Evolutionary conservation across 352 stramenopile species (phyloP).

Genomic region (Phytophthora cryptogea): DNA sequence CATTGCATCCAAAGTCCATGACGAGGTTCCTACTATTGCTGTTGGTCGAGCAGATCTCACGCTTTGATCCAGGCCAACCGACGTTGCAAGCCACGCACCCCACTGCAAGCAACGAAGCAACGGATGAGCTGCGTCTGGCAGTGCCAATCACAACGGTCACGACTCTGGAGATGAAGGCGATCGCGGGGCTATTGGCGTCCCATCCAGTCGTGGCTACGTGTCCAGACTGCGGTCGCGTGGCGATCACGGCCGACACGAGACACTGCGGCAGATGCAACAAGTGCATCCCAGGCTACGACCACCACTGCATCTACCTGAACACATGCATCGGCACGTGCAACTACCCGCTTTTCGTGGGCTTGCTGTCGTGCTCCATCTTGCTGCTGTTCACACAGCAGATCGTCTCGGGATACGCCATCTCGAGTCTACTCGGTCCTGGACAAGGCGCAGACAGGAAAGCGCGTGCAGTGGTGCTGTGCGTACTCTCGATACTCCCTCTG

Average conservation of each 20-base stretch:
- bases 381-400: constrained; percentile 59
- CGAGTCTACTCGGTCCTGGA: constrained; percentile 14
- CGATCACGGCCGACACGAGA: constrained; percentile 38
- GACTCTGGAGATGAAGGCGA: background rate
- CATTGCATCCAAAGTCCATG: background rate
- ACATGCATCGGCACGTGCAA: constrained; percentile 91
- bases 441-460: constrained; percentile 6
- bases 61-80: constrained; percentile 42
- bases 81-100: constrained; percentile 10
- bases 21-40: background rate
- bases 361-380: constrained; percentile 62
- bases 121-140: constrained; percentile 2
- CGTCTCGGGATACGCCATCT: constrained; percentile 51
- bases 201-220: constrained; percentile 34
- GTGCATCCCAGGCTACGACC: constrained; percentile 93
- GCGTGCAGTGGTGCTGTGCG: constrained; percentile 31
- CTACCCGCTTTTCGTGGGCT: constrained; percentile 60
- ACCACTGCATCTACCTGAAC: constrained; percentile 96
- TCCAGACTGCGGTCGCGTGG: constrained; percentile 33
- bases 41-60: constrained; percentile 48
- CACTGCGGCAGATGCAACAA: constrained; percentile 95
- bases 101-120: background rate
- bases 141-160: constrained; percentile 4
- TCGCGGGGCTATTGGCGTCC: constrained; percentile 11
- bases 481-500: constrained; percentile 49